Evolutionary conservation across 2,329 filamentous ascomycete species (phyloP).

Genomic region (Diaporthe humulicola): DNA sequence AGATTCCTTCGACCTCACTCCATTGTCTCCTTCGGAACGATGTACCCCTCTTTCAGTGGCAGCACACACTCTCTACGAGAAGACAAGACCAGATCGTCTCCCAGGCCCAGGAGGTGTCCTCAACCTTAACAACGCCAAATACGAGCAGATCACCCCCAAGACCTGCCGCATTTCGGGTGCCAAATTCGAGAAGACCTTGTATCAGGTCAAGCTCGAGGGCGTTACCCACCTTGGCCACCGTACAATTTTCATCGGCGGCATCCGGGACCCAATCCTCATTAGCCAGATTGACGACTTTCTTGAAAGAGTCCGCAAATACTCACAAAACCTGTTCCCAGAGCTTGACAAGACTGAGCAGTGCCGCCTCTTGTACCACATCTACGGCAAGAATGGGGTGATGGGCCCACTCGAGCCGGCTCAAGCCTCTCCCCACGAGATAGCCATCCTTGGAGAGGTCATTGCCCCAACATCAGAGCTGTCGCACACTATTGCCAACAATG

Average conservation of each 20-base stretch:
- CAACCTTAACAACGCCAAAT: neutral
- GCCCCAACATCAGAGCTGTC: slow-evolving; percentile 5
- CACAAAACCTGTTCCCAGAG: neutral
- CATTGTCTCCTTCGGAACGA: neutral
- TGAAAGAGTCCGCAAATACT: neutral
- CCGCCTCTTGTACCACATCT: neutral
- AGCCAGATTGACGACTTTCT: slow-evolving; percentile 1
- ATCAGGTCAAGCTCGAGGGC: slow-evolving; percentile 1
- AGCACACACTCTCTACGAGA: slow-evolving; percentile 1
- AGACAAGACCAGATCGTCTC: neutral
- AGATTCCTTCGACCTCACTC: neutral
- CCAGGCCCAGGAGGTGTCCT: neutral
- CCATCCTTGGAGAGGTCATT: slow-evolving; percentile 1
- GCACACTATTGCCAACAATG: slow-evolving; percentile 3
- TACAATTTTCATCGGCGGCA: neutral
- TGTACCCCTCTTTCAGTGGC: slow-evolving; percentile 1
- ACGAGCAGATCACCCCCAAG: neutral
- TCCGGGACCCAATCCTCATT: slow-evolving; percentile 1
- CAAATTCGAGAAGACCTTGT: neutral
- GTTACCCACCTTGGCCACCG: neutral
- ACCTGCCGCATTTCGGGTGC: neutral
- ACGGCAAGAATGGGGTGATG: neutral
- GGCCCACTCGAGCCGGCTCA: neutral
- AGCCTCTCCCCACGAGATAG: neutral
- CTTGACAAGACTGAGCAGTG: neutral